Evolutionary conservation across 345 rosid species (phyloP).

Genomic region (Litchi chinensis): DNA sequence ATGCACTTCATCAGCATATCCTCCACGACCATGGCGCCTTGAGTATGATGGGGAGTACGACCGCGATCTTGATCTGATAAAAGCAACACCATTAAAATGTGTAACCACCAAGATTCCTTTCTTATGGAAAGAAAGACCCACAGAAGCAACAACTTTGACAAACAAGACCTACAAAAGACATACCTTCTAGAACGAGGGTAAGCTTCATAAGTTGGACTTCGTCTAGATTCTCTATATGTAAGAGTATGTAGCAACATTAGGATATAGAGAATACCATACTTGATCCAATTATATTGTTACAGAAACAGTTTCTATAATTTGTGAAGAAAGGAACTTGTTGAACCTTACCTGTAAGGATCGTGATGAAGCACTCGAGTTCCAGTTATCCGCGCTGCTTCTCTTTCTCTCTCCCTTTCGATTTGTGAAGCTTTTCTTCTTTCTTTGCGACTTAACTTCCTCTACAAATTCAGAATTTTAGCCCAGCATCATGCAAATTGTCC

Average conservation of each 20-base stretch:
- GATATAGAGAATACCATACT: constrained; percentile 11
- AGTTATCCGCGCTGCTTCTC: constrained; percentile 65
- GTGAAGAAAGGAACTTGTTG: not conserved
- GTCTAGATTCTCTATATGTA: constrained; percentile 66
- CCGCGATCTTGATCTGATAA: constrained; percentile 63
- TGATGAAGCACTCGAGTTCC: constrained; percentile 72
- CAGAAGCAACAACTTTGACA: constrained; percentile 3
- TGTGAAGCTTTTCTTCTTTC: constrained; percentile 98
- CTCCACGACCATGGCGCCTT: constrained; percentile 61
- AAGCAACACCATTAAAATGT: constrained; percentile 2
- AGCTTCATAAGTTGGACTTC: constrained; percentile 97
- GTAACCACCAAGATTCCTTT: not conserved
- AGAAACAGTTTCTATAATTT: not conserved
- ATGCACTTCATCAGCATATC: constrained; percentile 59
- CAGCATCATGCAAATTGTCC: constrained; percentile 6
- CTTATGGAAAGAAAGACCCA: not conserved
- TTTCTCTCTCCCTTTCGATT: constrained; percentile 89
- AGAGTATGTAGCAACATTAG: constrained; percentile 20
- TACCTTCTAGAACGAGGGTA: constrained; percentile 90
- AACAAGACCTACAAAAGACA: not conserved
- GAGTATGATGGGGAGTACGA: constrained; percentile 84
- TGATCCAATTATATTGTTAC: not conserved
- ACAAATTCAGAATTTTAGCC: constrained; percentile 29
- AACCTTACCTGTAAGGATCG: constrained; percentile 85
- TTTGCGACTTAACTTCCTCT: constrained; percentile 96